Percentiles rank a stretch among this genome's conserved stretches.
These are phyloP conservation scores for Kwoniella shandongensis DNA, from an alignment of 768 basidiomycete species.

Conservation along the genomic window DNA sequence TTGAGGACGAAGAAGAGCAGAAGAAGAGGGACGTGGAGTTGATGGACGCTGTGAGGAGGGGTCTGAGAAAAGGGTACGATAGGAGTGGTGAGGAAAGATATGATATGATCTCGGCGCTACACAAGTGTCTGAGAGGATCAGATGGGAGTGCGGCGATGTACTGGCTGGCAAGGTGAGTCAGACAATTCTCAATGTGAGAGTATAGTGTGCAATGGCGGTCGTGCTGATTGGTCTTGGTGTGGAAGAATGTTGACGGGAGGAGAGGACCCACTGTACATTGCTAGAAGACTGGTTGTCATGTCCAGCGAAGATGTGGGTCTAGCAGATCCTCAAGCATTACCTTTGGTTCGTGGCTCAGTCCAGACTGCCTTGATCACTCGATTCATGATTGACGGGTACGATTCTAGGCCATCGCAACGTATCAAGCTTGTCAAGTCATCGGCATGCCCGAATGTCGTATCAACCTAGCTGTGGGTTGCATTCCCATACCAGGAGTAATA, in stretches of 20 bases:
- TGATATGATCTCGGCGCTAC: slow-evolving; percentile 79
- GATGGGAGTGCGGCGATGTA: slow-evolving; percentile 78
- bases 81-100: slow-evolving; percentile 73
- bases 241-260: slow-evolving; percentile 71
- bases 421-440: slow-evolving; percentile 55
- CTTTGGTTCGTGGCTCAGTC: slow-evolving; percentile 61
- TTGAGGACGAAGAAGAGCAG: slow-evolving; percentile 10
- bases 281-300: slow-evolving; percentile 70
- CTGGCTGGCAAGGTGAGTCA: slow-evolving; percentile 67
- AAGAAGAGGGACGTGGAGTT: slow-evolving; percentile 59
- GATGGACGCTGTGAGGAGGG: slow-evolving; percentile 56
- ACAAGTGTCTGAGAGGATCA: slow-evolving; percentile 77
- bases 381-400: no score
- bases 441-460: slow-evolving; percentile 51
- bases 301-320: slow-evolving; percentile 85
- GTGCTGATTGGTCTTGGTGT: background rate
- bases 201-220: background rate
- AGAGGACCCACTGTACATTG: slow-evolving; percentile 75
- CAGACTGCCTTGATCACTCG: no score
- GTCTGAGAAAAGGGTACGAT: slow-evolving; percentile 69
- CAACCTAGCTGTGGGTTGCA: slow-evolving; percentile 47
- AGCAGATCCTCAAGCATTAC: slow-evolving; percentile 73
- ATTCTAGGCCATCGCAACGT: slow-evolving; percentile 54
- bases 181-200: background rate
- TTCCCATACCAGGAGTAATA: background rate